phyloP scores from a whole-genome alignment of 805 yeast genomes.

The Sugiyamaella mastotermitis region DNA sequence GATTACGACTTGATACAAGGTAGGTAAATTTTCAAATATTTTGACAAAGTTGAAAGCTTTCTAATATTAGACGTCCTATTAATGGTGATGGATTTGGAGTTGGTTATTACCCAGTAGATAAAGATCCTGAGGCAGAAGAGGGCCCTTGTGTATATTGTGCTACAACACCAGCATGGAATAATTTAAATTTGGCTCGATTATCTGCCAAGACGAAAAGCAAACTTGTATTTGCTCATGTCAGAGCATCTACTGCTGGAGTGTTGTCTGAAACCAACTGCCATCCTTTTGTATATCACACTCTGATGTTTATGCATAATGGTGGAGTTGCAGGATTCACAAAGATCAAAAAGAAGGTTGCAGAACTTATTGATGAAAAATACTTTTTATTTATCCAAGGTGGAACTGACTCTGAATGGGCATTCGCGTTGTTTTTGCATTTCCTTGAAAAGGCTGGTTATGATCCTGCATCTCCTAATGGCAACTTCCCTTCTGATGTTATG shows the following conservation, averaged over 20 bases:
- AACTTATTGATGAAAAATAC: slow-evolving; percentile 72
- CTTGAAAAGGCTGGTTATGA: slow-evolving; percentile 70
- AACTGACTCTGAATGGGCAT: slow-evolving; percentile 91
- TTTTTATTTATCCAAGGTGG: slow-evolving; percentile 83
- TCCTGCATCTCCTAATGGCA: slow-evolving; percentile 52
- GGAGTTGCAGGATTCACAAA: slow-evolving; percentile 58
- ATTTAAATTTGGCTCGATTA: slow-evolving; percentile 76
- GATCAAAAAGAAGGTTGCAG: slow-evolving; percentile 68
- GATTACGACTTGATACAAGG: slow-evolving; percentile 75
- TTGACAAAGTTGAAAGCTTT: slow-evolving; percentile 79
- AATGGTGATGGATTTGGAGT: slow-evolving; percentile 99
- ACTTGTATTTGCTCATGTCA: slow-evolving; percentile 87
- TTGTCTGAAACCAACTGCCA: slow-evolving; percentile 94
- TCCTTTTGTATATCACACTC: slow-evolving; percentile 80
- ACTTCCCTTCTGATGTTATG: slow-evolving; percentile 41
- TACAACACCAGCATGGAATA: slow-evolving; percentile 97
- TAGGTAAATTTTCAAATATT: slow-evolving; percentile 55
- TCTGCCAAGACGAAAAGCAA: slow-evolving; percentile 83
- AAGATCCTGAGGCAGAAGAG: slow-evolving; percentile 40
- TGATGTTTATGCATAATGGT: slow-evolving; percentile 98
- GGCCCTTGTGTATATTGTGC: slow-evolving; percentile 94
- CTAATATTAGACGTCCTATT: slow-evolving; percentile 80
- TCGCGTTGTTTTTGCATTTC: slow-evolving; percentile 80
- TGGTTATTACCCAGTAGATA: slow-evolving; percentile 72
- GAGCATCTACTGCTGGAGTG: slow-evolving; percentile 95